Base-by-base conservation (phyloP, 345 rosid species). In the Heritiera littoralis region DNA sequence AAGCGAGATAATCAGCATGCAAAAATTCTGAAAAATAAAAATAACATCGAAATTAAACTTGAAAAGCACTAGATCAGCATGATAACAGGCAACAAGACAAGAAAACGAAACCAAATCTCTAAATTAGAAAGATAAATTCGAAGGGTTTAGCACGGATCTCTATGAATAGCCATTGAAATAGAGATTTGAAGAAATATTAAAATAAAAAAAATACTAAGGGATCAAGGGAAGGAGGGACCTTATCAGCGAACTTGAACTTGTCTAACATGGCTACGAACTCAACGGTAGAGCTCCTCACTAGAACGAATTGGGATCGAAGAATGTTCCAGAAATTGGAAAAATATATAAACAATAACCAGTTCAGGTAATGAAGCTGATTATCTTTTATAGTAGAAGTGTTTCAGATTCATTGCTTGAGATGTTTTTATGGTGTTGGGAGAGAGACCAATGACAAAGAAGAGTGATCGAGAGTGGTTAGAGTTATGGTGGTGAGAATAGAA, bases 161-260 rank as follows among this genome's bases (percentile, higher is more conserved):
- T 18, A 1, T 4, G 14, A 67, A 64, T 58, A 51, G 40, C 32
- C 38, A 52, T 46, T 13, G 13, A 60, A 67, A 40, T 51, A 14
- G 28, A 66, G 49, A 52, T 74, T 49, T 4, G 46, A 40, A 9
- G n/a, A 66, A 28, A 2, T 13, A 20, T 10, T n/a, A 67, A 2
- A 46, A 18, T 6, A 13, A 17, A 46, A 48, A 48, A 23, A 23
- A 35, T 66, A 60, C 77, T 74, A 74, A 52, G 51, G 45, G 40
- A 63, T 81, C 38, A 17, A 78, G 64, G 49, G 83, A 54, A 18
- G 79, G 79, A 73, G 81, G 49, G 0, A 78, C 86, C 77, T 80
- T 74, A 43, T 83, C 79, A 12, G 63, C 59, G 78, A 83, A 79
- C 43, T 54, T 76, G 77, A 75, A 68, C 41, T 78, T 80, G 18